Conservation (phyloP, 305 asterid genomes). For the Plantago coronopus region DNA sequence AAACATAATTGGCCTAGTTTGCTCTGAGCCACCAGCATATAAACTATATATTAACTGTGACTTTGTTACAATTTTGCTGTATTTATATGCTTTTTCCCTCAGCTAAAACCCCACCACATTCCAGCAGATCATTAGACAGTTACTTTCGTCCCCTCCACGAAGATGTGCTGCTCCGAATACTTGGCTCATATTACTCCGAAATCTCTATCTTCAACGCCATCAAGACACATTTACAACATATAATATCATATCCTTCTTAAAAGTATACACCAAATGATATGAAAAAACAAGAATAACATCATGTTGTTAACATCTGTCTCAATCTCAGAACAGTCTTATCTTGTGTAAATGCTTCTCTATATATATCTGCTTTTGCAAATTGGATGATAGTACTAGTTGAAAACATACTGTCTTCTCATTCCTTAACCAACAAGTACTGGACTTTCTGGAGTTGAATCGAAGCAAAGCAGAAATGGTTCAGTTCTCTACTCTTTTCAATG, state of each 20-base stretch:
- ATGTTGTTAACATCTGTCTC: too few relatives aligned
- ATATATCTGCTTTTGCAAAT: neutral
- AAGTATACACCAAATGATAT: too few relatives aligned
- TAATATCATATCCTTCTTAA: neutral
- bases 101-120: neutral
- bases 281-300: too few relatives aligned
- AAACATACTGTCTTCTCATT: neutral
- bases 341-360: too few relatives aligned
- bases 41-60: neutral
- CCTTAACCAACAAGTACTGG: neutral
- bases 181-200: neutral
- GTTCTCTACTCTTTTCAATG: slow-evolving; percentile 43
- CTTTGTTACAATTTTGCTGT: neutral
- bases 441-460: too few relatives aligned
- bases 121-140: neutral
- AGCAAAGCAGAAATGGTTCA: slow-evolving; percentile 90
- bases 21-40: neutral
- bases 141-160: neutral
- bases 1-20: neutral
- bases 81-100: too few relatives aligned
- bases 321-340: too few relatives aligned
- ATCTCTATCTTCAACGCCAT: neutral
- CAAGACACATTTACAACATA: neutral
- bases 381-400: neutral
- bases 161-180: slow-evolving; percentile 3